A percentile compares a stretch with the other conserved stretches of the same genome.
Evolutionary conservation across 2,329 filamentous ascomycete species (phyloP).

Genomic region (Diaporthe velutina): DNA sequence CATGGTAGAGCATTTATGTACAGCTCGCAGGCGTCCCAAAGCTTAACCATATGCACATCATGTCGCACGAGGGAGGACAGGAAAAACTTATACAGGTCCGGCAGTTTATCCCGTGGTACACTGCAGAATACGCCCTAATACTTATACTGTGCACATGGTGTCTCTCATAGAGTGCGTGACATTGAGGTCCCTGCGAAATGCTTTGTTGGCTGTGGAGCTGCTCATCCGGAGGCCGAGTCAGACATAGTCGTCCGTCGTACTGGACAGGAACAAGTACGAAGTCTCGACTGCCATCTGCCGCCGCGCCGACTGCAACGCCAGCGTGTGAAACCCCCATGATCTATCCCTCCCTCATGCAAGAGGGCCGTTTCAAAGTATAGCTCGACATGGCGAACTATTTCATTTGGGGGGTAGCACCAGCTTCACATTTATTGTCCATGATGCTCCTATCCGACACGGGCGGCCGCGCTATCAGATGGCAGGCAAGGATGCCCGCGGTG

Average conservation of each 20-base stretch:
- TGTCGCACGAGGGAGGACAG: background rate
- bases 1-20: background rate
- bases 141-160: background rate
- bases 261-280: background rate
- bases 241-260: background rate
- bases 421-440: constrained; percentile 18
- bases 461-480: constrained; percentile 15
- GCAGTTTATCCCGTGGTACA: constrained; percentile 3
- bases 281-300: constrained; percentile 3
- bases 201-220: background rate
- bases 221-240: constrained; percentile 20
- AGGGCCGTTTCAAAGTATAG: constrained; percentile 14
- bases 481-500: constrained; percentile 11
- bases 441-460: constrained; percentile 11
- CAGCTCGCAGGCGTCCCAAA: background rate
- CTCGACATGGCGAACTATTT: background rate
- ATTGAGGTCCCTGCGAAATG: constrained; percentile 4
- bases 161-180: background rate
- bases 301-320: constrained; percentile 8
- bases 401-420: constrained; percentile 19
- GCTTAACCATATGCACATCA: background rate
- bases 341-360: constrained; percentile 6
- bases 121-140: background rate
- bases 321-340: background rate
- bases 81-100: background rate